Evolutionary conservation across 495 filamentous ascomycete species (phyloP).

Genomic region (Staphylotrichum tortipilum): DNA sequence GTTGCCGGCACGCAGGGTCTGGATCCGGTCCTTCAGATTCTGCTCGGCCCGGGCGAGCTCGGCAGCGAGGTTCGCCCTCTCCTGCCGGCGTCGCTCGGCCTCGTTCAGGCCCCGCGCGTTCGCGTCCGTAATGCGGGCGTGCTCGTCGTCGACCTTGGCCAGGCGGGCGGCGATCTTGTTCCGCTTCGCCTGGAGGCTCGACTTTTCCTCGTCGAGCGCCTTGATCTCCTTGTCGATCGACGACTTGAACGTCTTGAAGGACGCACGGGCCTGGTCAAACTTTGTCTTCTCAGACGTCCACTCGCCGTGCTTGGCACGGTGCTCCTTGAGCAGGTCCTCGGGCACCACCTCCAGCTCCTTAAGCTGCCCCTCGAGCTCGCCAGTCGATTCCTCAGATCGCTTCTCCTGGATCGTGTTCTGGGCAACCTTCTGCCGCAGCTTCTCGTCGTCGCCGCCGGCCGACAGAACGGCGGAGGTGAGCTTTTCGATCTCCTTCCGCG

Average conservation of each 20-base stretch:
- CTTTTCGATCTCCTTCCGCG: slow-evolving; percentile 75
- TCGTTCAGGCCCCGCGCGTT: slow-evolving; percentile 69
- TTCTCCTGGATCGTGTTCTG: slow-evolving; percentile 73
- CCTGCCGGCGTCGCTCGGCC: slow-evolving; percentile 60
- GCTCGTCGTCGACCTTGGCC: slow-evolving; percentile 67
- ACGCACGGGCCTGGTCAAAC: slow-evolving; percentile 51
- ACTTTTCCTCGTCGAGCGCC: slow-evolving; percentile 56
- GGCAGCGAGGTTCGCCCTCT: slow-evolving; percentile 55
- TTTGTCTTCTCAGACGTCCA: slow-evolving; percentile 57
- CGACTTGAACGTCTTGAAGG: slow-evolving; percentile 53
- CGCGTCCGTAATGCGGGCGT: slow-evolving; percentile 66
- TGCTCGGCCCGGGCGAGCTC: slow-evolving; percentile 54
- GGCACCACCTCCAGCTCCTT: slow-evolving; percentile 60
- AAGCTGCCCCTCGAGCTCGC: slow-evolving; percentile 52
- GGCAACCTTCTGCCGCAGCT: slow-evolving; percentile 67
- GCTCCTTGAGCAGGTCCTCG: slow-evolving; percentile 53
- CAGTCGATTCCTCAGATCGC: slow-evolving; percentile 65
- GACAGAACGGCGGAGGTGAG: slow-evolving; percentile 57
- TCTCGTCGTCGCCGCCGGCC: slow-evolving; percentile 73
- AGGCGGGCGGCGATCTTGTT: slow-evolving; percentile 71
- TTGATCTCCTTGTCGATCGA: slow-evolving; percentile 56
- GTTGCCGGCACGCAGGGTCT: slow-evolving; percentile 27
- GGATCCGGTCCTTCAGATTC: slow-evolving; percentile 31
- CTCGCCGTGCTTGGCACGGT: slow-evolving; percentile 48
- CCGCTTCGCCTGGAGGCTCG: slow-evolving; percentile 58